Conservation (phyloP, 495 filamentous ascomycete species). For the Penicillium paxilli region DNA sequence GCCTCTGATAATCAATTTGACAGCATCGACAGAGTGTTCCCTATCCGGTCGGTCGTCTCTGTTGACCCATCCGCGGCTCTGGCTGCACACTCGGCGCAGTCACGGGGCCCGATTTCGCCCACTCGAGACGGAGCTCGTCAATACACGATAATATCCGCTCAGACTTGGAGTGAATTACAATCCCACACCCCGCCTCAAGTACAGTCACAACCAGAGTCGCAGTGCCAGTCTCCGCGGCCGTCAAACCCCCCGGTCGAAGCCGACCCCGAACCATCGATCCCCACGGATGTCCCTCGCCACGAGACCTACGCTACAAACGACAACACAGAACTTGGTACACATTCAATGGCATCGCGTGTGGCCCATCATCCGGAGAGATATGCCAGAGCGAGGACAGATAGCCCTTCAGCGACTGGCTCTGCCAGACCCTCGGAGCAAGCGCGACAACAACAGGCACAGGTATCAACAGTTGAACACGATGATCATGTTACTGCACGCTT, state of each 20-base stretch:
- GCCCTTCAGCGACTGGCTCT: background rate
- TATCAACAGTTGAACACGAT: slow-evolving; percentile 27
- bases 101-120: slow-evolving; percentile 16
- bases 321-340: slow-evolving; percentile 18
- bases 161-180: slow-evolving; percentile 30
- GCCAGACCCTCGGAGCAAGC: background rate
- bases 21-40: slow-evolving; percentile 70
- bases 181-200: slow-evolving; percentile 17
- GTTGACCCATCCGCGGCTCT: slow-evolving; percentile 56
- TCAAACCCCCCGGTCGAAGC: background rate
- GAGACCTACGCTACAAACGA: slow-evolving; percentile 14
- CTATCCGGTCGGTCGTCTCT: slow-evolving; percentile 78
- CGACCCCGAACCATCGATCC: slow-evolving; percentile 9
- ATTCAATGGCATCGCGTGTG: slow-evolving; percentile 21
- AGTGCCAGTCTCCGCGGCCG: slow-evolving; percentile 1
- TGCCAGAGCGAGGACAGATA: slow-evolving; percentile 12
- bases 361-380: slow-evolving; percentile 22
- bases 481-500: slow-evolving; percentile 68
- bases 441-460: background rate
- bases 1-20: slow-evolving; percentile 18
- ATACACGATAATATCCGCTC: slow-evolving; percentile 34
- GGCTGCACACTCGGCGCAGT: slow-evolving; percentile 1
- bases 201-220: slow-evolving; percentile 17
- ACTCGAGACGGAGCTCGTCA: slow-evolving; percentile 27
- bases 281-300: slow-evolving; percentile 10